phyloP scores from a whole-genome alignment of 441 rosid species.

The Bruguiera hainesii region DNA sequence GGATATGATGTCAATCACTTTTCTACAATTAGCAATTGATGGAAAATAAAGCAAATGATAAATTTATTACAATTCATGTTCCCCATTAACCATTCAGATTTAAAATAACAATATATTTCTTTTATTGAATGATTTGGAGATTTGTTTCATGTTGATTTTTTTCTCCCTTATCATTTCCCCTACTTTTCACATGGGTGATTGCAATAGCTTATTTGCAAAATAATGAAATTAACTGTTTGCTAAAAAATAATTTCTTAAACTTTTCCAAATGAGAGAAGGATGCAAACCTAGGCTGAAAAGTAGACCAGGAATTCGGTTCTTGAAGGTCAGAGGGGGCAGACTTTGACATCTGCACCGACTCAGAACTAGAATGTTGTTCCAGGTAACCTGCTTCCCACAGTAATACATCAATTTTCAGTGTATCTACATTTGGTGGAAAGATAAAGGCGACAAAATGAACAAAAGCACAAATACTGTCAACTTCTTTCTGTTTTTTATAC shows the following conservation, averaged over 20 bases:
- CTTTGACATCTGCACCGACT: conserved; percentile 57
- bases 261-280: conserved; percentile 2
- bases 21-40: conserved; percentile 8
- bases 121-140: background rate
- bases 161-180: background rate
- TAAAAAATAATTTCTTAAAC: background rate
- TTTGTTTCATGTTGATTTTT: background rate
- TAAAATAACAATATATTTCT: background rate
- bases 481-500: too few relatives aligned
- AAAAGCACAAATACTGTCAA: too few relatives aligned
- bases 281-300: conserved; percentile 36
- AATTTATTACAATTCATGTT: background rate
- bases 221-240: background rate
- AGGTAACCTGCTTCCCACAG: conserved; percentile 28
- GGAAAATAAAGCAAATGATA: background rate
- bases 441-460: too few relatives aligned
- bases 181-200: background rate
- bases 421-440: background rate
- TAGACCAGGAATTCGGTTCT: conserved; percentile 32
- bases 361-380: conserved; percentile 28
- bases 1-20: conserved; percentile 11
- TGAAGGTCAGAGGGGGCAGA: conserved; percentile 44
- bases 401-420: conserved; percentile 15
- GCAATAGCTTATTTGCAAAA: background rate
- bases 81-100: background rate